Conservation (phyloP, 2,329 filamentous ascomycete species). For the Pyrenochaeta sp. region DNA sequence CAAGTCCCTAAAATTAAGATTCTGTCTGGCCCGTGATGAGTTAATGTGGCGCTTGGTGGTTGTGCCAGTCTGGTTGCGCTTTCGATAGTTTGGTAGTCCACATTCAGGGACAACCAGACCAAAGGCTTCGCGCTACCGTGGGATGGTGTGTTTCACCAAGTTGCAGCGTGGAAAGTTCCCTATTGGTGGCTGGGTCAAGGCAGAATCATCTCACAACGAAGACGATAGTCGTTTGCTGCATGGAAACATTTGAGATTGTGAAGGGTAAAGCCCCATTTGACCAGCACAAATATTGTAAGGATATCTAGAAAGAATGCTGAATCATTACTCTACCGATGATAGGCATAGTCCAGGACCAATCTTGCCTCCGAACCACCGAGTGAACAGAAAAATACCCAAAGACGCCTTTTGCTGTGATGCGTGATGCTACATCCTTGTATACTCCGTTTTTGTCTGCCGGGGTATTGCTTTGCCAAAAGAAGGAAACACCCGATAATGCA, state of each 20-base stretch:
- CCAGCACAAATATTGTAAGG: no score
- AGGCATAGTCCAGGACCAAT: no score
- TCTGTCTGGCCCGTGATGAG: neutral
- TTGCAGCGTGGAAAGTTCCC: conserved; percentile 3
- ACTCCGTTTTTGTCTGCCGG: conserved; percentile 24
- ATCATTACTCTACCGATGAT: no score
- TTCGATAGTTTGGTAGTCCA: conserved; percentile 9
- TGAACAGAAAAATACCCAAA: neutral
- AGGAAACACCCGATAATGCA: conserved; percentile 4
- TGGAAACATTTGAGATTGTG: no score
- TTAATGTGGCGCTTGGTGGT: neutral
- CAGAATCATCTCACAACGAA: no score
- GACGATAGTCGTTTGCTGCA: no score
- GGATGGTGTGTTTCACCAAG: conserved; percentile 13
- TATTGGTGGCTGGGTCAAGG: neutral
- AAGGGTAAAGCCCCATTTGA: no score
- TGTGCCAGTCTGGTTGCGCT: conserved; percentile 1
- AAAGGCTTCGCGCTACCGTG: conserved; percentile 1
- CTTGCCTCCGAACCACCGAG: no score
- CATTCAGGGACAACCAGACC: neutral
- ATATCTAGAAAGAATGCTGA: no score
- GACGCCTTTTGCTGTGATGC: conserved; percentile 14
- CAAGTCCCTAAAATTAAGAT: no score
- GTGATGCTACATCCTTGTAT: conserved; percentile 13
- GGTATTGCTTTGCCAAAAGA: conserved; percentile 21